phyloP scores from a whole-genome alignment of 225 moss, liverwort and hornwort genomes.

The Straminergon stramineum region DNA sequence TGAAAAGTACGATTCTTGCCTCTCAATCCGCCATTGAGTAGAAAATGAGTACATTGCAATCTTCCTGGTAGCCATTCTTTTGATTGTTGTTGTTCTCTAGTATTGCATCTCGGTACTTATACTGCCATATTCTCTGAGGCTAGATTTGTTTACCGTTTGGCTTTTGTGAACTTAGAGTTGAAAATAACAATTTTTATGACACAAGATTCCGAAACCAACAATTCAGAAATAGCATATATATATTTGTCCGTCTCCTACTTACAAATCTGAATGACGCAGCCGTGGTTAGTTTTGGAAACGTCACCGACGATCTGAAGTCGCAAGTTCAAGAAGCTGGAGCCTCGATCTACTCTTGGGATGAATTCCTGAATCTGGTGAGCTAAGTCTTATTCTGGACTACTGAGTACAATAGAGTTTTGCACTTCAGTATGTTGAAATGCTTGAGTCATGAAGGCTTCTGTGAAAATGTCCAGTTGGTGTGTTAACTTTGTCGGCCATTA shows the following conservation, averaged over 20 bases:
- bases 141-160: neutral
- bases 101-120: neutral
- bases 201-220: neutral
- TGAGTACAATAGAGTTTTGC: neutral
- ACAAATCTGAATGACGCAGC: constrained; percentile 27
- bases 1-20: constrained; percentile 26
- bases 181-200: neutral
- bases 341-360: constrained; percentile 40
- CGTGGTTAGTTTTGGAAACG: constrained; percentile 49
- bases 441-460: neutral
- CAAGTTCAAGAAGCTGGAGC: constrained; percentile 31
- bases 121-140: neutral
- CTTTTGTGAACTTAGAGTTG: neutral
- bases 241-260: neutral
- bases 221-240: neutral
- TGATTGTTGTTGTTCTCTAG: neutral
- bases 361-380: constrained; percentile 48
- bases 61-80: neutral
- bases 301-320: constrained; percentile 24
- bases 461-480: neutral
- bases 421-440: neutral
- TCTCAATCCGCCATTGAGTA: neutral
- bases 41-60: neutral
- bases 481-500: neutral
- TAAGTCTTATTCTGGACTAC: neutral